Conservation (phyloP, 2,329 filamentous ascomycete genomes). For the Scedosporium minutisporum region DNA sequence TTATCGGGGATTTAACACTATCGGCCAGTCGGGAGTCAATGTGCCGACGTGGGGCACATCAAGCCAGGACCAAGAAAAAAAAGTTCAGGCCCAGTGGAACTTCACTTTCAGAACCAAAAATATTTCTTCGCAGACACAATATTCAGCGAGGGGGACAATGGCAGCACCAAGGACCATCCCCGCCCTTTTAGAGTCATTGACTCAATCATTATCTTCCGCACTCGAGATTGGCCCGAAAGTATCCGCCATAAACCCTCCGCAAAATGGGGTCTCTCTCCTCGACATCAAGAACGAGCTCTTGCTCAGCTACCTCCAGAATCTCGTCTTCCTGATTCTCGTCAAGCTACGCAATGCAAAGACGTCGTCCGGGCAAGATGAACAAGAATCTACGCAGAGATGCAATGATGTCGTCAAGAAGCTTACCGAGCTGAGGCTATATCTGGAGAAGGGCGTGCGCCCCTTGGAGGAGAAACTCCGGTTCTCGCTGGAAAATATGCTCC, state of each 20-base stretch:
- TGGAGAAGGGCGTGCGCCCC: slow-evolving; percentile 86
- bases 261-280: slow-evolving; percentile 85
- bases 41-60: not conserved
- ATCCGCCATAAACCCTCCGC: slow-evolving; percentile 57
- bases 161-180: slow-evolving; percentile 40
- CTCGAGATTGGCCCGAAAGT: slow-evolving; percentile 57
- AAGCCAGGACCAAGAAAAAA: not conserved
- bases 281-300: slow-evolving; percentile 97
- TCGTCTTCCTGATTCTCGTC: slow-evolving; percentile 77
- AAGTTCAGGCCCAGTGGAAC: not conserved
- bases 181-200: slow-evolving; percentile 42
- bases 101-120: not conserved
- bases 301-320: slow-evolving; percentile 88
- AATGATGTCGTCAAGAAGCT: slow-evolving; percentile 66
- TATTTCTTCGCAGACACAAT: slow-evolving; percentile 12
- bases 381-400: slow-evolving; percentile 16
- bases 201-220: slow-evolving; percentile 50
- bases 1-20: not conserved
- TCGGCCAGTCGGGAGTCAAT: not conserved
- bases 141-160: slow-evolving; percentile 24
- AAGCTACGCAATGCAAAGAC: slow-evolving; percentile 55
- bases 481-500: slow-evolving; percentile 89
- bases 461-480: slow-evolving; percentile 87
- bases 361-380: not conserved
- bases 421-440: slow-evolving; percentile 81